A percentile compares a stretch with the other conserved stretches of the same genome.
Evolutionary conservation across 108 stramenopile species (phyloP).

Genomic region (Nitzschia sp.): DNA sequence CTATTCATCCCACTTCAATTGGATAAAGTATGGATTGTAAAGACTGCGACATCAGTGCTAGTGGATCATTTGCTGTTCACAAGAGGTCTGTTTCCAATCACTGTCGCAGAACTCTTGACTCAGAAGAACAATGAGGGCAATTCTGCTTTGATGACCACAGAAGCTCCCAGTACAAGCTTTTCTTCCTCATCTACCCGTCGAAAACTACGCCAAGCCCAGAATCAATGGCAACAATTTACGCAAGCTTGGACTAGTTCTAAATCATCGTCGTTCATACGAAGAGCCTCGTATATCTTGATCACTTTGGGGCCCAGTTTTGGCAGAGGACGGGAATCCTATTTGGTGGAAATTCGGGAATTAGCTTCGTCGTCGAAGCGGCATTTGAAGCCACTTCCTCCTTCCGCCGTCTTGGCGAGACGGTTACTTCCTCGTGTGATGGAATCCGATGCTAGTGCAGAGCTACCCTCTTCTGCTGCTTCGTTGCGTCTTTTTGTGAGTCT

Average conservation of each 20-base stretch:
- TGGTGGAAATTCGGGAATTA: background rate
- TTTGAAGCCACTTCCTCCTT: background rate
- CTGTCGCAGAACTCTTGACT: background rate
- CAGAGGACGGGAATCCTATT: background rate
- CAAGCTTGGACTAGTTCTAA: background rate
- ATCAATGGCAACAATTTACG: background rate
- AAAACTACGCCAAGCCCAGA: background rate
- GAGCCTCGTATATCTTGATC: conserved; percentile 4
- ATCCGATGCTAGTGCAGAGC: background rate
- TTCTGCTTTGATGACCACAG: background rate
- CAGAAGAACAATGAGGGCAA: too few relatives aligned
- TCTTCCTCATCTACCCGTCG: background rate
- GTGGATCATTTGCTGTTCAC: conserved; percentile 8
- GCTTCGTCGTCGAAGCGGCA: background rate
- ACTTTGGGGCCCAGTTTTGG: background rate
- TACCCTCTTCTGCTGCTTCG: background rate
- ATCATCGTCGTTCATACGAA: background rate
- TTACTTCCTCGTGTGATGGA: conserved; percentile 5
- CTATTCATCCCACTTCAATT: background rate
- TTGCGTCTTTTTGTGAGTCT: conserved; percentile 1
- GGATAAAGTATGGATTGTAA: background rate
- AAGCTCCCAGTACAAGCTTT: background rate
- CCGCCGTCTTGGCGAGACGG: conserved; percentile 2
- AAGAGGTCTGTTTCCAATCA: conserved; percentile 3
- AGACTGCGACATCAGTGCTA: background rate